Conservation (phyloP, 768 basidiomycete genomes). For the Tremella yokohamensis region DNA sequence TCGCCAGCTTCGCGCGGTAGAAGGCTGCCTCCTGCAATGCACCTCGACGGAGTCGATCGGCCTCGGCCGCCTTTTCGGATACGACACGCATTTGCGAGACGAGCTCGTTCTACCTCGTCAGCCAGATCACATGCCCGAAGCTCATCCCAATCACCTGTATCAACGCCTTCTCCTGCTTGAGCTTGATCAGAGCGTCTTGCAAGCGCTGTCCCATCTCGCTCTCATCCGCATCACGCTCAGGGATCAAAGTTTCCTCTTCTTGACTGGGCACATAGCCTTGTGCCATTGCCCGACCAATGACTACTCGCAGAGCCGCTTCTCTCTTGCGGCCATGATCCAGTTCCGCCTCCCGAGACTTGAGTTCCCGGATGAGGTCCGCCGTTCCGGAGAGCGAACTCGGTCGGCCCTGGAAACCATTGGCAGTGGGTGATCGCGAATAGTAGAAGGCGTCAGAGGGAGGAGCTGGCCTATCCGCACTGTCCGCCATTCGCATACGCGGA, state of each 20-base stretch:
- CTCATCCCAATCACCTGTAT: slow-evolving; percentile 27
- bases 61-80: slow-evolving; percentile 73
- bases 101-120: slow-evolving; percentile 55
- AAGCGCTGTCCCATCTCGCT: slow-evolving; percentile 55
- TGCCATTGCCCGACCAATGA: slow-evolving; percentile 68
- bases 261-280: slow-evolving; percentile 67
- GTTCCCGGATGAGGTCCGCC: slow-evolving; percentile 71
- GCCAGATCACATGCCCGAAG: slow-evolving; percentile 54
- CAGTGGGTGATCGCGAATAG: slow-evolving; percentile 50
- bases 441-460: slow-evolving; percentile 66
- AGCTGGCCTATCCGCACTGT: slow-evolving; percentile 32
- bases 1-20: slow-evolving; percentile 89
- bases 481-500: slow-evolving; percentile 33
- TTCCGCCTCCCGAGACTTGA: slow-evolving; percentile 78
- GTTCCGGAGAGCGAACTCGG: slow-evolving; percentile 31
- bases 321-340: slow-evolving; percentile 70
- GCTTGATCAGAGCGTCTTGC: slow-evolving; percentile 68
- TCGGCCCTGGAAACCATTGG: slow-evolving; percentile 24
- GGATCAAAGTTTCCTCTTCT: slow-evolving; percentile 57
- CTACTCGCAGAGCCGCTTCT: slow-evolving; percentile 80
- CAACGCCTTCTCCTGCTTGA: slow-evolving; percentile 56
- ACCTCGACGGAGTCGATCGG: slow-evolving; percentile 68
- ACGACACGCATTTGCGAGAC: slow-evolving; percentile 70
- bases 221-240: slow-evolving; percentile 54
- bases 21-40: slow-evolving; percentile 93